Base-by-base conservation (phyloP, 2,329 filamentous ascomycete genomes). In the Bisporella sp. region DNA sequence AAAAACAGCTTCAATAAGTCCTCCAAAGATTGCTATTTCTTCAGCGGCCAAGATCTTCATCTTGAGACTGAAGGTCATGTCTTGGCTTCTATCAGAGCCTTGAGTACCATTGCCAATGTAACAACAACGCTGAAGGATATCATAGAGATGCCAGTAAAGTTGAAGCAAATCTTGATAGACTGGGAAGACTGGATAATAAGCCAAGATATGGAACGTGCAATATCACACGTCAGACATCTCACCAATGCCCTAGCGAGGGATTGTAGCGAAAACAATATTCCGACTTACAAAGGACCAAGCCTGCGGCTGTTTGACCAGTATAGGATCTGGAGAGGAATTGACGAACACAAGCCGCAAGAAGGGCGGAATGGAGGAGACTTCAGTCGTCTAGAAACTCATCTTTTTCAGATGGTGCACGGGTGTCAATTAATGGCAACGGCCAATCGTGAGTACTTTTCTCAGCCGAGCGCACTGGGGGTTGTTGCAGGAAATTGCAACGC, bases 401-500 rank as follows among this genome's bases (percentile, higher is more conserved):
- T 50, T 8, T 51, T 46, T 31, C 37, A 44, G 1, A 13, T 21
- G 13, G 28, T 51, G 13, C 49, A 51, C 35, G 49, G 44, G 21
- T 51, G 49, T 32, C 49, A 48, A 31, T 30, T 51, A 29, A 33
- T 51, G 7, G 37, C 37, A 5, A 47, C 41, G 6, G 32, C 40
- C 31, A 32, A 6, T 3, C 39, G 41, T 5, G n/a, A 39, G 31
- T n/a, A 32, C 13, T 42, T 42, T 6, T 11, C 9, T 11, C 9
- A 13, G 13, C 9, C 9, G 13, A 39, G 13, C 13, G 35, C 9
- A 13, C 9, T 39, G 9, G 35, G 35, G 13, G 30, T 32, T 9
- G 48, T 50, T 45, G 48, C 41, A 13, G 42, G 42, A 8, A 50
- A 50, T 21, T 45, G 41, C 33, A 8, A 46, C n/a, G 32, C 32